Percentiles rank a stretch among this genome's conserved stretches.
Conservation (phyloP, 495 filamentous ascomycete species). For the Daldinia grandis region DNA sequence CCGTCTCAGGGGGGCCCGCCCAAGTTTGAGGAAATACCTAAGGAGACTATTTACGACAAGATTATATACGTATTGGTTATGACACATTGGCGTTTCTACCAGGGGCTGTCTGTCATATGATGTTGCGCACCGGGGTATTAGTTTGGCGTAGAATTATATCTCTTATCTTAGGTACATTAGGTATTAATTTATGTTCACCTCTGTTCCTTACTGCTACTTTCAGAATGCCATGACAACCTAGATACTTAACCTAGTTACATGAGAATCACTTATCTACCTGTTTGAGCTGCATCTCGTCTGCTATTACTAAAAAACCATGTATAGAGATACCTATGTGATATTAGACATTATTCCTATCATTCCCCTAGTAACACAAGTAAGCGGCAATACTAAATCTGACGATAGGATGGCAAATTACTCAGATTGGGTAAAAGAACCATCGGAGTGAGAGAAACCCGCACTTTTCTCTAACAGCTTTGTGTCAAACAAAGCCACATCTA, state of each 20-base stretch:
- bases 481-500: background rate
- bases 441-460: background rate
- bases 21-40: background rate
- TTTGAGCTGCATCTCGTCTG: background rate
- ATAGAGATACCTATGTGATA: background rate
- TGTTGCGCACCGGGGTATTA: background rate
- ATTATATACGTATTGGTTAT: slow-evolving; percentile 31
- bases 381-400: background rate
- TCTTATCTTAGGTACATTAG: background rate
- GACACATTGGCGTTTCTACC: slow-evolving; percentile 25
- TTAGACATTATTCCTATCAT: background rate
- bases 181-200: background rate
- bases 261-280: background rate
- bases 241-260: no score
- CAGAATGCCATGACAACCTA: no score
- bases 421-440: no score
- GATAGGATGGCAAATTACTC: background rate
- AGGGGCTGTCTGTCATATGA: background rate
- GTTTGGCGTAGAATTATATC: background rate
- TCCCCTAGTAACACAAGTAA: background rate
- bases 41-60: background rate
- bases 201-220: background rate
- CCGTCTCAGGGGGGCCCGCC: slow-evolving; percentile 2
- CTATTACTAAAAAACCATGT: background rate
- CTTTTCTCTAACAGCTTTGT: background rate